A percentile compares a stretch with the other conserved stretches of the same genome.
Conservation (phyloP, 176 grass and related monocot genomes). For the Oryza glaberrima region DNA sequence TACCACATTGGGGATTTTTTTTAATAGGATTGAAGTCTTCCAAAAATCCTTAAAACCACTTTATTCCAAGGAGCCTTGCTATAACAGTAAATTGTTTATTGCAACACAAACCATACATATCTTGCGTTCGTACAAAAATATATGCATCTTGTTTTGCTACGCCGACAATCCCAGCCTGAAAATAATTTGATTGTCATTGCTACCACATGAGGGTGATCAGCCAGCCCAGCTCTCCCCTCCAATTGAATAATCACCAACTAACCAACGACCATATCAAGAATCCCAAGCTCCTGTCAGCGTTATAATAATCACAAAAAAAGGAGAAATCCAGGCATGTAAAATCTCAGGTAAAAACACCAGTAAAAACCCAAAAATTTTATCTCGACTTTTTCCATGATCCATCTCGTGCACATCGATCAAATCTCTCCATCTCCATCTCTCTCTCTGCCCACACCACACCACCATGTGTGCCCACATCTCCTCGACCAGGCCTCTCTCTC, state of each 20-base stretch:
- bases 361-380: constrained; percentile 2
- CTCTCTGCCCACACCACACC: constrained; percentile 33
- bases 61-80: no score
- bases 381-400: constrained; percentile 6
- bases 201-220: background rate
- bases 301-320: background rate
- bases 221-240: no score
- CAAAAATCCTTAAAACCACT: no score
- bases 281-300: constrained; percentile 26
- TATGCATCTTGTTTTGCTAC: background rate
- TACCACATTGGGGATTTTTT: no score
- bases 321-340: background rate
- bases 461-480: constrained; percentile 53
- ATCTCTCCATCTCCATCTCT: background rate
- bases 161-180: background rate
- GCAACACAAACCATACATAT: background rate
- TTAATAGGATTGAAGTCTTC: no score
- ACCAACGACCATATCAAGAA: constrained; percentile 50
- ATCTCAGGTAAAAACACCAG: constrained; percentile 35
- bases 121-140: background rate
- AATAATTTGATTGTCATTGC: constrained; percentile 15
- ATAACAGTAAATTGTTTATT: background rate
- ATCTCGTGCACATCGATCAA: constrained; percentile 22
- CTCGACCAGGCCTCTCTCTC: constrained; percentile 35
- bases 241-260: constrained; percentile 33